Base-by-base conservation (phyloP, 75 land plant species). In the Cupressus sempervirens region DNA sequence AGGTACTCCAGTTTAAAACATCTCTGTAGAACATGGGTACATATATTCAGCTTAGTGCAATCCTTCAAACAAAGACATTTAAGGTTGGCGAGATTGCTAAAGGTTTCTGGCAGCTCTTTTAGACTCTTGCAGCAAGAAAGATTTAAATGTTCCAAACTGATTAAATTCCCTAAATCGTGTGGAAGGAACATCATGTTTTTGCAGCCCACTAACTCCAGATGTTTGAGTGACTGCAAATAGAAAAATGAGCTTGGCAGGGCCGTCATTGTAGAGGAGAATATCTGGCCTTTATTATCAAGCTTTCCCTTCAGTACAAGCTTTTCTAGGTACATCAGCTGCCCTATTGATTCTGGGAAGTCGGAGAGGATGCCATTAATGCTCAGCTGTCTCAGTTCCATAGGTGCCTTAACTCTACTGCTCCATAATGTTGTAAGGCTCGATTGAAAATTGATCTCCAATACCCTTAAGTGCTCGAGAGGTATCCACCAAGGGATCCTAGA, bases 61-160 rank as follows among this genome's bases (percentile, higher is more conserved):
- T 20, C 80, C 41, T 40, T 41, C 80, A 77, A 41, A 77, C 80
- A 77, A 11, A 77, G 46, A 77, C 41, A 16, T 41, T 77, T 77
- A 18, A 77, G 46, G 2, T 23, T 35, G 7, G 20, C 48, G 15
- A 77, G 45, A 41, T 77, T 77, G 12, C 29, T 23, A 23, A 77
- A 77, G 29, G 80, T 40, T 20, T 41, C 13, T 23, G 80, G 80
- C 26, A 77, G 45, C 13, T 20, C n/a, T 11, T 41, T 23, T 46
- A 77, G 41, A 20, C 41, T 77, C 9, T 40, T 40, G 80, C 80
- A 77, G 7, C n/a, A n/a, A n/a, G n/a, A n/a, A n/a, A n/a, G n/a
- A n/a, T n/a, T n/a, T n/a, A n/a, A n/a, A n/a, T n/a, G n/a, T n/a
- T n/a, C n/a, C n/a, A n/a, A n/a, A n/a, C n/a, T n/a, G n/a, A n/a